Conservation (phyloP, 768 basidiomycete genomes). For the Lentinula sp. region DNA sequence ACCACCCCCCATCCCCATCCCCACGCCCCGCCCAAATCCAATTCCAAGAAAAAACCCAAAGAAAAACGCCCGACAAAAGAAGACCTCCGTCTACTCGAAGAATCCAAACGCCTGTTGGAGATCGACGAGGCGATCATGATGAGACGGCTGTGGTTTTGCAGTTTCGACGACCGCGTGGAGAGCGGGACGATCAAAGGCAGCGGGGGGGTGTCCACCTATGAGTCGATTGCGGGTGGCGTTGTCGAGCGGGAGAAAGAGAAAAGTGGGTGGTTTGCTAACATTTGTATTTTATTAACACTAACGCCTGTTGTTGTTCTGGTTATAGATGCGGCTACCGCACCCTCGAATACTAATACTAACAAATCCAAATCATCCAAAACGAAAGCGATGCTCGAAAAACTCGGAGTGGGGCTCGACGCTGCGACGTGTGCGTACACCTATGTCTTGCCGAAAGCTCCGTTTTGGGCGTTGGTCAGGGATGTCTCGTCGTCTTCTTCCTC, state of each 20-base stretch:
- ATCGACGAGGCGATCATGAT: not conserved
- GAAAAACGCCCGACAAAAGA: too few species aligned
- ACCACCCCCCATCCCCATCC: not conserved
- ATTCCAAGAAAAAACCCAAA: not conserved
- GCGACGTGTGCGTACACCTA: conserved; percentile 6
- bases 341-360: not conserved
- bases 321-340: not conserved
- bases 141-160: not conserved
- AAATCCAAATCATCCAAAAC: not conserved
- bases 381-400: not conserved
- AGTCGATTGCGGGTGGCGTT: too few species aligned
- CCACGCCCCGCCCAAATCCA: not conserved
- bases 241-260: too few species aligned
- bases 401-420: not conserved
- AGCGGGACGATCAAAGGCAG: not conserved
- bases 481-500: not conserved
- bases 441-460: not conserved
- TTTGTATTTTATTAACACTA: too few species aligned
- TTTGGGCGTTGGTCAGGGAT: not conserved
- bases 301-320: too few species aligned
- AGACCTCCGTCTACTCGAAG: too few species aligned
- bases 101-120: not conserved
- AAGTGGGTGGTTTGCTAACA: too few species aligned
- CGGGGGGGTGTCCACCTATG: too few species aligned
- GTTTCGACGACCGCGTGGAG: not conserved